Percentiles rank a stretch among this genome's conserved stretches.
Evolutionary conservation across 768 basidiomycete genomes (phyloP).

Genomic region (Termitomyces sp.): DNA sequence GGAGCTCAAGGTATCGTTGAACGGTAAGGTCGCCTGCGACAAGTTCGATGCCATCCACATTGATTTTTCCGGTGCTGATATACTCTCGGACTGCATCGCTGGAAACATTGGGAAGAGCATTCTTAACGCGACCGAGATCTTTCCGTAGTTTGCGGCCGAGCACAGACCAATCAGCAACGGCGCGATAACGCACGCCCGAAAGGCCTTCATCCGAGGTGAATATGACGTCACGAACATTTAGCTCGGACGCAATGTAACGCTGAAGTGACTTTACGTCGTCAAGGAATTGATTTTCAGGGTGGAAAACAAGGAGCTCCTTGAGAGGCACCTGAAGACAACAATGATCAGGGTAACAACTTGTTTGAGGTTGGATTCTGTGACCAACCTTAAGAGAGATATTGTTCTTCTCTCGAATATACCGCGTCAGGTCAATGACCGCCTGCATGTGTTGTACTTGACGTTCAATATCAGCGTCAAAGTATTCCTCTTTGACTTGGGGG

Average conservation of each 20-base stretch:
- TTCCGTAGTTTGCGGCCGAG: conserved; percentile 92
- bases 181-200: conserved; percentile 87
- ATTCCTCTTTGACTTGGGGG: conserved; percentile 90
- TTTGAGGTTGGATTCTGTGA: too few species aligned
- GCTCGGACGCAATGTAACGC: conserved; percentile 87
- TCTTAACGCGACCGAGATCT: conserved; percentile 85
- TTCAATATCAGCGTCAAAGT: conserved; percentile 91
- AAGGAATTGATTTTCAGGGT: conserved; percentile 77
- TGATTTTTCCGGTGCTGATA: conserved; percentile 66
- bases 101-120: conserved; percentile 71
- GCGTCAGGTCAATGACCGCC: conserved; percentile 86
- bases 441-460: conserved; percentile 94
- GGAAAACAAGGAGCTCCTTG: conserved; percentile 91
- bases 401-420: conserved; percentile 83
- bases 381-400: conserved; percentile 84
- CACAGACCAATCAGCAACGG: conserved; percentile 91
- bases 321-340: conserved; percentile 70
- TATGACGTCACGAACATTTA: conserved; percentile 87
- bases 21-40: conserved; percentile 88
- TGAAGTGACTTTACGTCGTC: conserved; percentile 81
- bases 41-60: conserved; percentile 86
- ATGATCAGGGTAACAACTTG: too few species aligned
- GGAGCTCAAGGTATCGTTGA: conserved; percentile 85
- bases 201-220: conserved; percentile 85
- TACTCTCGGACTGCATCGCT: conserved; percentile 83